A percentile compares a stretch with the other conserved stretches of the same genome.
Evolutionary conservation across 768 basidiomycete species (phyloP).

Genomic region (Erythrobasidium yunnanense): DNA sequence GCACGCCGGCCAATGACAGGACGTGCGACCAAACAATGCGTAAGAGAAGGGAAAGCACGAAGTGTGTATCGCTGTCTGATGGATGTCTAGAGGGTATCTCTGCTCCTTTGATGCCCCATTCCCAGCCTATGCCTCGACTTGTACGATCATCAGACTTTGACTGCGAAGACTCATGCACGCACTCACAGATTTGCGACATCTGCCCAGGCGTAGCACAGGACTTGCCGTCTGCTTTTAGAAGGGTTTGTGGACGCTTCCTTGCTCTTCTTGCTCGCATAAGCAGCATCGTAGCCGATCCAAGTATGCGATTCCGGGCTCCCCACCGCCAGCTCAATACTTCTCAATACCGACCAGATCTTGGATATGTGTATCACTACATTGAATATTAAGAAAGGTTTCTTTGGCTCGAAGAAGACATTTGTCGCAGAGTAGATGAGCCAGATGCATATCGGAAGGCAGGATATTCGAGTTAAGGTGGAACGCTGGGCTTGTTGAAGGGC

Average conservation of each 20-base stretch:
- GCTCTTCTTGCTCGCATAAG: neutral
- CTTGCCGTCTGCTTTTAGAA: neutral
- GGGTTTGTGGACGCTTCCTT: neutral
- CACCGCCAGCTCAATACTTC: constrained; percentile 1
- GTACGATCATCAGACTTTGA: neutral
- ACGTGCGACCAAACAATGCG: constrained; percentile 13
- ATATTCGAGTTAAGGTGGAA: neutral
- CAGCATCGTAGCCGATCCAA: constrained; percentile 19
- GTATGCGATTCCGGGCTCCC: neutral
- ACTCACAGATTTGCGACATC: too few species aligned
- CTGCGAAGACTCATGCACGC: too few species aligned
- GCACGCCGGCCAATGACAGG: too few species aligned
- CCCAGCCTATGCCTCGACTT: constrained; percentile 19
- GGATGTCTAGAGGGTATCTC: neutral
- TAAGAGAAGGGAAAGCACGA: neutral
- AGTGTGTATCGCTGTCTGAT: neutral
- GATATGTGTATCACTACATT: constrained; percentile 14
- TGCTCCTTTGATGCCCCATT: constrained; percentile 17
- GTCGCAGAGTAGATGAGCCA: neutral
- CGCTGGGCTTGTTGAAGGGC: neutral
- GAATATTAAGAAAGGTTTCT: neutral
- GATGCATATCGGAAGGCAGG: neutral
- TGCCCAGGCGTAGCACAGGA: neutral
- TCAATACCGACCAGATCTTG: constrained; percentile 3
- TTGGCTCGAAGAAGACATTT: neutral